A percentile compares a stretch with the other conserved stretches of the same genome.
Conservation (phyloP, 2,329 filamentous ascomycete genomes). For the Fusarium nodosum region DNA sequence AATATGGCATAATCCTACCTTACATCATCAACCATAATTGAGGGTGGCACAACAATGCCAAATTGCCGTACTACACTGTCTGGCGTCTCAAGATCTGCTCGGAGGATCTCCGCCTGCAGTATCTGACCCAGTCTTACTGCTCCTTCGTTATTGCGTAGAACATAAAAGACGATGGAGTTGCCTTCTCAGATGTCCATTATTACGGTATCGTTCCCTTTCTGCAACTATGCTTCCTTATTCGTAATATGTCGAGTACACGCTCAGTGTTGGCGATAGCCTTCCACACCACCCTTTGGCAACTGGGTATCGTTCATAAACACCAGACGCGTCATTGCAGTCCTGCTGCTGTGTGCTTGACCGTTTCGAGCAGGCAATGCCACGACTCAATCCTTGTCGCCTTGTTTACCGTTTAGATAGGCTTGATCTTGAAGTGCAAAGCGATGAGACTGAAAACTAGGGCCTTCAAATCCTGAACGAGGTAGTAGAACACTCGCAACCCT, state of each 20-base stretch:
- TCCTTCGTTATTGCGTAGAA: background rate
- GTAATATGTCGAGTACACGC: slow-evolving; percentile 15
- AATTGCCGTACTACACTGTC: slow-evolving; percentile 34
- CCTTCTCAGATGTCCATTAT: background rate
- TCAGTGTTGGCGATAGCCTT: slow-evolving; percentile 12
- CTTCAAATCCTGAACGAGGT: slow-evolving; percentile 96
- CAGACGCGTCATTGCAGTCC: slow-evolving; percentile 4
- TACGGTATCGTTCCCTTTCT: background rate
- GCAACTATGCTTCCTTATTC: slow-evolving; percentile 12
- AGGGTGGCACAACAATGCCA: slow-evolving; percentile 17
- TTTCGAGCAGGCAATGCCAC: slow-evolving; percentile 13
- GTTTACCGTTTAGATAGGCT: slow-evolving; percentile 71
- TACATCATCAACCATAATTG: slow-evolving; percentile 21
- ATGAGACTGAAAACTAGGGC: slow-evolving; percentile 97
- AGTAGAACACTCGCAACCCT: slow-evolving; percentile 97
- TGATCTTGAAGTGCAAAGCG: slow-evolving; percentile 96
- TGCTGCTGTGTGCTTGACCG: background rate
- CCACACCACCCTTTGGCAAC: slow-evolving; percentile 29
- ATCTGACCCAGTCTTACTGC: background rate
- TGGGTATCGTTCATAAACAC: slow-evolving; percentile 38
- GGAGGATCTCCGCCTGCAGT: slow-evolving; percentile 7
- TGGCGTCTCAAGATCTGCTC: slow-evolving; percentile 10
- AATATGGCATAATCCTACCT: slow-evolving; percentile 32
- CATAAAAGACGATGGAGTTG: background rate
- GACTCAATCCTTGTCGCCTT: slow-evolving; percentile 15